Evolutionary conservation across 805 yeast species (phyloP), one percentile per base, ranked within the genome.

Genomic region (Kodamaea lidongshanica): DNA sequence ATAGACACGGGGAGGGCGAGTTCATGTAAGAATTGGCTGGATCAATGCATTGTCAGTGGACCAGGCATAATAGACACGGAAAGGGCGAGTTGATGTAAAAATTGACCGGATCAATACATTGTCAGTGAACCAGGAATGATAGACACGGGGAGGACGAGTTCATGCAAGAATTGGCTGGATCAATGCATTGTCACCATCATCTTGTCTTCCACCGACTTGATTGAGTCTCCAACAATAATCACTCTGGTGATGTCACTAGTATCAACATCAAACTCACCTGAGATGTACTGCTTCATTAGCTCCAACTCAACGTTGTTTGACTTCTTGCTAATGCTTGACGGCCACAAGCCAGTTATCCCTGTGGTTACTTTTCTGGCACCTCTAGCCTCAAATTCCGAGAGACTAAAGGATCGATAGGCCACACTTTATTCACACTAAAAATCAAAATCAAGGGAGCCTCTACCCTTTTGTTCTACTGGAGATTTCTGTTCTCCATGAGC

Each of bases 91-190:
- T n/a, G n/a, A n/a, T n/a, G n/a, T n/a, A n/a, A n/a, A n/a, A n/a
- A n/a, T n/a, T n/a, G n/a, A n/a, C n/a, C n/a, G n/a, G n/a, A n/a
- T n/a, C n/a, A n/a, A n/a, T n/a, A n/a, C n/a, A n/a, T n/a, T n/a
- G n/a, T n/a, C n/a, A n/a, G n/a, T 6, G 61, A 70, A 4, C 98
- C 97, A 0, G 98, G 95, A 77, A 92, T 67, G 2, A 92, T 45
- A 24, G 79, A 72, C 5, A 88, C 76, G 0, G 94, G 81, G 6
- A 65, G 53, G 3, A 78, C 56, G 1, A 84, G 37, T 9, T 79
- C 78, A 2, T 64, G 50, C 4, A 89, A 41, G 43, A 79, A 74
- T 7, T 50, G 43, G 42, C n/a, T 61, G 58, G n/a, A 46, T 48
- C 19, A 80, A 46, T 3, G 80, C 61, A 46, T 56, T 38, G 59